Evolutionary conservation across 1,284 basidiomycete genomes (phyloP), one percentile per base, ranked within the genome.

Genomic region (Trichosporon sp.): DNA sequence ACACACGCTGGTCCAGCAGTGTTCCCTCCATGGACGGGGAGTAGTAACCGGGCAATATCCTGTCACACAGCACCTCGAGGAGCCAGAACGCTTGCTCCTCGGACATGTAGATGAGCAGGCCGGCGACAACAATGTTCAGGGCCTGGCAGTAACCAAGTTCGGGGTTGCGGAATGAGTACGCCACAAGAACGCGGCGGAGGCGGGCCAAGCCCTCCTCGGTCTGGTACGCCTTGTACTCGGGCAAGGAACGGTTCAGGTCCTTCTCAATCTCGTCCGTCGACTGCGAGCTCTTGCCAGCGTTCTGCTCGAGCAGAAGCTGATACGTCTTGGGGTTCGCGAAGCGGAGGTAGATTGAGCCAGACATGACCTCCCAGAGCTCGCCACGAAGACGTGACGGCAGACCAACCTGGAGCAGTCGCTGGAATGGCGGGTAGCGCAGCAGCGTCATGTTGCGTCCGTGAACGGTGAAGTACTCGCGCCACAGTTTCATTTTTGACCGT

Each of bases 221-320:
- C 79, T 98, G 95, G 81, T 96, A 98, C 1, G 93, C 95, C 32
- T 93, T 90, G 81, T 97, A 98, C 78, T 98, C 95, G 0, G 95
- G 95, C 70, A 98, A 84, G 83, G 92, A 94, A 23, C 97, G 88
- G 83, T 98, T 96, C 47, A 99, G 84, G 81, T 99, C 97, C 84
- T 99, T 99, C 84, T 99, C 97, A 64, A 99, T 99, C 81, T 99
- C 97, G 80, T 99, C 97, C 0, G 96, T 97, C 76, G 93, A 95
- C 8, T 92, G 92, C 65, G 88, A 95, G 25, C 88, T 89, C 70
- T 90, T 87, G 12, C 93, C 95, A 68, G 87, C 86, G 80, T 96
- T 91, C 66, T 93, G 89, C 65, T 89, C 87, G 8, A 98, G 84
- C 31, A 98, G 86, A 4, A 87, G 86, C n/a, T 89, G 86, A 80